Conservation (phyloP, 2,329 filamentous ascomycete genomes). For the Plenodomus biglobosus region DNA sequence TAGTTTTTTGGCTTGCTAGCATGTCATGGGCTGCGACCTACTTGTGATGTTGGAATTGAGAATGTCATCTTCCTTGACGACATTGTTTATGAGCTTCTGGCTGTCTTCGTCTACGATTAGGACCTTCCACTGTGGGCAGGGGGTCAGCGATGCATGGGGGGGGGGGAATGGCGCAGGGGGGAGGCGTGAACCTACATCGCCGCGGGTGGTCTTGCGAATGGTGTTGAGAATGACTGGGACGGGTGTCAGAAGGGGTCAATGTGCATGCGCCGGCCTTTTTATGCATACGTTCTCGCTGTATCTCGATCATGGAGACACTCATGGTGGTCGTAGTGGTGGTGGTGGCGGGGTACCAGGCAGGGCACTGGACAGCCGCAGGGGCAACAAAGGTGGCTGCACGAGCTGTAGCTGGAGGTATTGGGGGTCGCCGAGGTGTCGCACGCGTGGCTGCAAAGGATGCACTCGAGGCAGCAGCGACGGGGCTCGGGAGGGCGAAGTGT, state of each 20-base stretch:
- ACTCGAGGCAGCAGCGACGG: background rate
- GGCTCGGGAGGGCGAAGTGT: background rate
- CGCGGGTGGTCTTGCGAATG: conserved; percentile 75
- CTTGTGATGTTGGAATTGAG: conserved; percentile 95
- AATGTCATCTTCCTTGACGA: conserved; percentile 92
- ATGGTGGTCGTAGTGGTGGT: no score
- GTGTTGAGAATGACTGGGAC: conserved; percentile 67
- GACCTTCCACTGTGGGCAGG: conserved; percentile 85
- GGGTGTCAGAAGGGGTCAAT: conserved; percentile 15
- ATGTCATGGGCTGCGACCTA: conserved; percentile 50
- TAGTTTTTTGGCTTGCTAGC: conserved; percentile 18
- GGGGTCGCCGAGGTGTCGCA: conserved; percentile 1
- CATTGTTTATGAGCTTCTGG: conserved; percentile 85
- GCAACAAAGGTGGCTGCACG: background rate
- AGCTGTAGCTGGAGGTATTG: conserved; percentile 1
- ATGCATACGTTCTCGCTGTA: conserved; percentile 71
- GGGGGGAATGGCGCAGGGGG: conserved; percentile 2
- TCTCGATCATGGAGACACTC: conserved; percentile 76
- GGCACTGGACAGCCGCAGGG: conserved; percentile 19
- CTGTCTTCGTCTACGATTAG: conserved; percentile 83
- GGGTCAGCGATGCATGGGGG: conserved; percentile 37
- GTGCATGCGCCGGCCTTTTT: background rate
- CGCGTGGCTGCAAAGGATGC: background rate
- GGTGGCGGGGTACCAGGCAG: no score
- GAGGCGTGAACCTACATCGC: conserved; percentile 65